These are phyloP conservation scores for Exsudoporus floridanus DNA, from an alignment of 1,284 basidiomycete genomes.

Conservation along the genomic window DNA sequence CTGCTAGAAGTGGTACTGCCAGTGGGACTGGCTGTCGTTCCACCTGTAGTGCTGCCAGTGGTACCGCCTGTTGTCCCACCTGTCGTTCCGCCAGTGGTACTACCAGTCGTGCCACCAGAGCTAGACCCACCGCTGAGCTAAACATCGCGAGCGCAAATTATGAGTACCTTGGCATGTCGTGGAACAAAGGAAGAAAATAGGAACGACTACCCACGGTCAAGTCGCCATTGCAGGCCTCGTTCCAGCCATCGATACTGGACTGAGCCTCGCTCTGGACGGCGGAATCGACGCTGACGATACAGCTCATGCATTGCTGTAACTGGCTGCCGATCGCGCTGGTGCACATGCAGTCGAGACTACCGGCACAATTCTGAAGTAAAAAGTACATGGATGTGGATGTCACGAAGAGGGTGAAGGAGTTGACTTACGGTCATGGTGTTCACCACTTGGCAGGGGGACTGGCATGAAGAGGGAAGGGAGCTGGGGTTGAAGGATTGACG, in stretches of 20 bases:
- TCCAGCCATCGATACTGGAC: conserved; percentile 13
- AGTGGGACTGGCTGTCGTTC: neutral
- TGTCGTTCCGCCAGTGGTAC: neutral
- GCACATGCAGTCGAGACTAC: conserved; percentile 13
- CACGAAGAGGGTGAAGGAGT: neutral
- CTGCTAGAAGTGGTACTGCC: neutral
- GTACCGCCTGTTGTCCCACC: neutral
- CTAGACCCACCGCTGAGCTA: conserved; percentile 20
- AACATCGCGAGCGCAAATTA: neutral
- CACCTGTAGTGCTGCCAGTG: neutral
- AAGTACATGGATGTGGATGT: neutral
- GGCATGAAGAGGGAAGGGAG: conserved; percentile 20
- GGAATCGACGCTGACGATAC: conserved; percentile 10
- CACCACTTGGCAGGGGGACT: conserved; percentile 24
- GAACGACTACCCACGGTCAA: conserved; percentile 18
- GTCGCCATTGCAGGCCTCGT: conserved; percentile 14
- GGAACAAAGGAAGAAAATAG: neutral
- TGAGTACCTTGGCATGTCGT: neutral
- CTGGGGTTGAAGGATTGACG: conserved; percentile 17
- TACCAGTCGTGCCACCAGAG: neutral
- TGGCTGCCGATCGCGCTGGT: conserved; percentile 7
- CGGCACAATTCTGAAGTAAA: conserved; percentile 11
- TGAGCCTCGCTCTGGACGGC: conserved; percentile 3
- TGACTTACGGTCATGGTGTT: conserved; percentile 19
- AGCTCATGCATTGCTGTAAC: conserved; percentile 23